These are phyloP conservation scores for Skeletonema menzelii DNA, from an alignment of 108 stramenopile species.

Conservation along the genomic window DNA sequence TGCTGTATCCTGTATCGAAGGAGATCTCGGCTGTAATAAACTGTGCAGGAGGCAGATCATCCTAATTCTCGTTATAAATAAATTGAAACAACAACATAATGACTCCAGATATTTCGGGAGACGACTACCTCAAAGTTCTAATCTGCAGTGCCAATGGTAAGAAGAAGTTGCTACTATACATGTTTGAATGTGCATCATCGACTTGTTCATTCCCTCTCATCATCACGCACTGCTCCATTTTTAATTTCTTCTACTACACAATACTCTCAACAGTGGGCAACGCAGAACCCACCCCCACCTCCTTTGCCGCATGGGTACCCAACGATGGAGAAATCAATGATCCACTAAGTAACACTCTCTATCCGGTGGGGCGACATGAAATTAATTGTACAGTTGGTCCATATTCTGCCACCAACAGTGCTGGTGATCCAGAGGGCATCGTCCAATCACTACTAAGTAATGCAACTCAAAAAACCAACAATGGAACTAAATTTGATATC, in stretches of 20 bases:
- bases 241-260: not conserved
- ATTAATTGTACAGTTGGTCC: not conserved
- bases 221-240: not conserved
- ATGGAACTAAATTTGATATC: conserved; percentile 26
- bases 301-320: conserved; percentile 45
- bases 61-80: too few species aligned
- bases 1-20: too few species aligned
- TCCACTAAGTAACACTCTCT: not conserved
- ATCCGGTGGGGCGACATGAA: not conserved
- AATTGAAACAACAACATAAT: not conserved
- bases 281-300: conserved; percentile 40
- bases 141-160: conserved; percentile 35
- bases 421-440: not conserved
- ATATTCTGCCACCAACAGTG: not conserved
- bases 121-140: conserved; percentile 4
- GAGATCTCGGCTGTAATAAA: too few species aligned
- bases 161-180: not conserved
- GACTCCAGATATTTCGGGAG: not conserved
- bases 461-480: too few species aligned
- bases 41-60: too few species aligned
- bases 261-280: conserved; percentile 24
- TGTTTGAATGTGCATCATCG: too few species aligned
- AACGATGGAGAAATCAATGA: conserved; percentile 19
- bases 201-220: not conserved
- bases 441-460: not conserved